These are phyloP conservation scores for Arxiozyma heterogenica DNA, from an alignment of 1,139 yeast species.

Conservation along the genomic window DNA sequence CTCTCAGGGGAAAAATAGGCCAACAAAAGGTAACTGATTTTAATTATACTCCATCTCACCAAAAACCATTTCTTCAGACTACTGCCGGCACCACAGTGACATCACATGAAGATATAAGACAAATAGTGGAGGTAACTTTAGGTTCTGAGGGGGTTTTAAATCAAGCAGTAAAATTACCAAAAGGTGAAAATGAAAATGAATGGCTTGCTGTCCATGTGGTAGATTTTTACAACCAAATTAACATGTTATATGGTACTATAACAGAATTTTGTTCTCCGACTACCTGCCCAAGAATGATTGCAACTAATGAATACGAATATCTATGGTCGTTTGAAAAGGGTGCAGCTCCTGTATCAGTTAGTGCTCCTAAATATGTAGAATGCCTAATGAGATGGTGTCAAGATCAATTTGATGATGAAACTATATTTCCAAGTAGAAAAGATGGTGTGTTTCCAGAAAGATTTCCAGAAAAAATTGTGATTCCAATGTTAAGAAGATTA, in stretches of 20 bases:
- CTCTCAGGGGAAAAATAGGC: not conserved
- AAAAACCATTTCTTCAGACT: slow-evolving; percentile 28
- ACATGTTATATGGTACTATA: slow-evolving; percentile 92
- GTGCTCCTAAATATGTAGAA: slow-evolving; percentile 93
- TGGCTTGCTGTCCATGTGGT: slow-evolving; percentile 95
- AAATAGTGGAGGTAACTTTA: slow-evolving; percentile 85
- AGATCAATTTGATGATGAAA: slow-evolving; percentile 77
- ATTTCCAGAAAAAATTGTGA: slow-evolving; percentile 61
- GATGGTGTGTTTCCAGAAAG: slow-evolving; percentile 78
- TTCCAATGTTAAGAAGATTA: slow-evolving; percentile 78
- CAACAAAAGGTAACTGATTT: slow-evolving; percentile 25
- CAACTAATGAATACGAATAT: slow-evolving; percentile 93
- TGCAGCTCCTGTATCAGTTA: slow-evolving; percentile 68
- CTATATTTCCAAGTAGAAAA: slow-evolving; percentile 78
- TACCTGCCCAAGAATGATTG: slow-evolving; percentile 93
- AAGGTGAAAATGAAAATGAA: slow-evolving; percentile 84
- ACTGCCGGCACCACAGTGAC: slow-evolving; percentile 34
- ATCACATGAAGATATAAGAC: slow-evolving; percentile 63
- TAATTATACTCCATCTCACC: slow-evolving; percentile 32
- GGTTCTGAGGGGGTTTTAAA: slow-evolving; percentile 87
- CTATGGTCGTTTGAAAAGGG: slow-evolving; percentile 51
- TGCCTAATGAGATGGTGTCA: slow-evolving; percentile 93
- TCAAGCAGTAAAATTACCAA: slow-evolving; percentile 89
- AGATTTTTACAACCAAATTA: slow-evolving; percentile 87
- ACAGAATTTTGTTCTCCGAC: slow-evolving; percentile 92